Base-by-base conservation (phyloP, 2,329 filamentous ascomycete genomes). In the Bimuria novae-zelandiae region DNA sequence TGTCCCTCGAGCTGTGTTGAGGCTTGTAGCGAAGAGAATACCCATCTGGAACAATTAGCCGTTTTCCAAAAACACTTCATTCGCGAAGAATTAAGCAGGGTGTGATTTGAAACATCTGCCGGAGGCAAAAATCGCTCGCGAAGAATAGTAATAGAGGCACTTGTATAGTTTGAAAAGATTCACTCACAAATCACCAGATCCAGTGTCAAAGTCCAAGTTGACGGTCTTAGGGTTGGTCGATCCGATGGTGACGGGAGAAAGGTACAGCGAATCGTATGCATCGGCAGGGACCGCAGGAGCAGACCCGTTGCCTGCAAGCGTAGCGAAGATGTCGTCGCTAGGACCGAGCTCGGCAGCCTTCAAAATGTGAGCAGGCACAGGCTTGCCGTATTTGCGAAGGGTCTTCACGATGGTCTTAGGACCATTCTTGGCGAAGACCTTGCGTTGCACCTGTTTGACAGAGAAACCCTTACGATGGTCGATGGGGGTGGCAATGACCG, bases 151-250 rank as follows among this genome's bases (percentile, higher is more conserved):
- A 27, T 27, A 10, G 25, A 11, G 12, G 43, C 25, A 30, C 23
- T 47, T 25, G 37, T 27, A 35, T 33, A 14, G n/a, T 22, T 22
- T 6, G n/a, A 29, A 37, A 37, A 44, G 51, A 30, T 43, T 43
- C 14, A 75, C 82, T 76, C 72, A 85, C 87, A 89, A 81, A 73
- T 89, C 86, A 36, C 85, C 79, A 57, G 79, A 88, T 57, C 79
- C 87, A 12, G 89, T 92, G 60, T 92, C 89, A 55, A 92, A 82
- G 67, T 90, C 87, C 55, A 92, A 70, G 54, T 84, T 81, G 57
- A 90, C 68, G 3, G 76, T 82, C 61, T 87, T 84, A 66, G 81
- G 43, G 30, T 36, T 46, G 17, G 30, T 46, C n/a, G 30, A 75
- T 39, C 88, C 89, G 56, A 91, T 77, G 2, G 76, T 79, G 41